phyloP scores from a whole-genome alignment of 2,329 filamentous ascomycete species.

The Ophiostoma sp. region DNA sequence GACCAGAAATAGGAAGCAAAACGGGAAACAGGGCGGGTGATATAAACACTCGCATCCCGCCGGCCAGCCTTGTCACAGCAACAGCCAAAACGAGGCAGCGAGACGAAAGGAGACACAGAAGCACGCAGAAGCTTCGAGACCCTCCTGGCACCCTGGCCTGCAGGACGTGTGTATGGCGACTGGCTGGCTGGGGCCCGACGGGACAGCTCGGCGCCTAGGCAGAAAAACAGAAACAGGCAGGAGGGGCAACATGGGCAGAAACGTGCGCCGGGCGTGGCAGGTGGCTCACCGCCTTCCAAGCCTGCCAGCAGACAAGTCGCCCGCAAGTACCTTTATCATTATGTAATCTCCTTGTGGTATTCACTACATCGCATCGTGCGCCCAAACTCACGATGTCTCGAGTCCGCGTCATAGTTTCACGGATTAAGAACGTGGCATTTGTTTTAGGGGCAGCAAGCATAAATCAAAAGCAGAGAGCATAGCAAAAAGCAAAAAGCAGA shows the following conservation, averaged over 20 bases:
- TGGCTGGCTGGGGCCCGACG: neutral
- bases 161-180: neutral
- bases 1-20: neutral
- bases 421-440: no score
- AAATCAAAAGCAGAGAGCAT: no score
- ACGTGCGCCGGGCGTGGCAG: neutral
- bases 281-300: slow-evolving; percentile 2
- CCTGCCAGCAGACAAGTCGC: neutral
- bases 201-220: neutral
- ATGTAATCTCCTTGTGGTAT: neutral
- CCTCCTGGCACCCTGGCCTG: neutral
- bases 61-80: slow-evolving; percentile 14
- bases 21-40: neutral
- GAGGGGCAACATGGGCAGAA: slow-evolving; percentile 12
- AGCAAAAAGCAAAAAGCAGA: no score
- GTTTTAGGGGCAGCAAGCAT: no score
- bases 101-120: slow-evolving; percentile 13
- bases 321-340: neutral
- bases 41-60: neutral
- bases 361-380: neutral
- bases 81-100: neutral
- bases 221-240: slow-evolving; percentile 4
- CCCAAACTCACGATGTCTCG: neutral
- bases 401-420: neutral
- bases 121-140: slow-evolving; percentile 24